A percentile compares a stretch with the other conserved stretches of the same genome.
Evolutionary conservation across 2,329 filamentous ascomycete species (phyloP).

Genomic region (Teratosphaeria zuluensis): DNA sequence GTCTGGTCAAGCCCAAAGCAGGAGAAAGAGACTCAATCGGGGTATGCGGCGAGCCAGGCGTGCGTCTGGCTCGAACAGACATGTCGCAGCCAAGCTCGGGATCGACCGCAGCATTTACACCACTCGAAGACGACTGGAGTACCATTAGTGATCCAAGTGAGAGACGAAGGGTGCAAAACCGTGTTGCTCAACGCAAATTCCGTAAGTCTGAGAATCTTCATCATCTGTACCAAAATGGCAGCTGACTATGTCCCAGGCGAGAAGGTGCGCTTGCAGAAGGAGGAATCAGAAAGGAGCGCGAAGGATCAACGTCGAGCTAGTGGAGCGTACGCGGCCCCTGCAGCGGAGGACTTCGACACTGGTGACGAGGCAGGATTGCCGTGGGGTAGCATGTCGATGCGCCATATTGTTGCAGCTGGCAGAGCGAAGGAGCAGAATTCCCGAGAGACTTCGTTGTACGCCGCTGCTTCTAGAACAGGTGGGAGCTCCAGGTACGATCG

Average conservation of each 20-base stretch:
- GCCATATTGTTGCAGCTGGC: slow-evolving; percentile 38
- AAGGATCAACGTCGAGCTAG: slow-evolving; percentile 56
- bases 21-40: not conserved
- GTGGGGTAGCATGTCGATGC: slow-evolving; percentile 61
- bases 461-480: slow-evolving; percentile 27
- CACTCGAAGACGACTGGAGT: slow-evolving; percentile 54
- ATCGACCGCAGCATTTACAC: slow-evolving; percentile 5
- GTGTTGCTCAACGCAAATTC: slow-evolving; percentile 66
- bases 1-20: not conserved
- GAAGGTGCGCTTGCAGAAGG: slow-evolving; percentile 58
- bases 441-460: slow-evolving; percentile 30
- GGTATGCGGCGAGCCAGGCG: not conserved
- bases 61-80: slow-evolving; percentile 2
- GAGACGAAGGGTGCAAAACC: slow-evolving; percentile 65
- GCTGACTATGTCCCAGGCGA: slow-evolving; percentile 44
- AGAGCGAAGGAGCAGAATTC: slow-evolving; percentile 37
- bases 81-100: slow-evolving; percentile 14
- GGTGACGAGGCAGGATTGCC: slow-evolving; percentile 56
- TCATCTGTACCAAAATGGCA: not conserved
- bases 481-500: slow-evolving; percentile 30
- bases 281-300: slow-evolving; percentile 53
- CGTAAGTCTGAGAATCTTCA: slow-evolving; percentile 41
- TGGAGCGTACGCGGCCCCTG: slow-evolving; percentile 53
- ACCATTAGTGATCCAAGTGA: slow-evolving; percentile 61
- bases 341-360: slow-evolving; percentile 44